Evolutionary conservation across 331 rosid species (phyloP), one percentile per base, ranked within the genome.

Genomic region (Telfairia occidentalis): DNA sequence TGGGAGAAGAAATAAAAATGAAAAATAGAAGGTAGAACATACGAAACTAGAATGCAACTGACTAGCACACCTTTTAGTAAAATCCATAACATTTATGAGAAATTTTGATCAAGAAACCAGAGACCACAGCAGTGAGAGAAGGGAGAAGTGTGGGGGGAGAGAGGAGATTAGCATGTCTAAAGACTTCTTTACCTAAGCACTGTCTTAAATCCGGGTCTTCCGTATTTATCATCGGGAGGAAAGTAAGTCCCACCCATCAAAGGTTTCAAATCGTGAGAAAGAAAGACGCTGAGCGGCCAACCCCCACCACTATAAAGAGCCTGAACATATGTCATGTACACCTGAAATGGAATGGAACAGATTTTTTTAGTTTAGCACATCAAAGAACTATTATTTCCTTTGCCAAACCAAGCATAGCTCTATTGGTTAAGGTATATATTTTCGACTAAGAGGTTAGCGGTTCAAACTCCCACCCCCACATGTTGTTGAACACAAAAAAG

Each of bases 221-320:
- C 96, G 55, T 78, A 88, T 82, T 87, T 91, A 81, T 94, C 98
- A 11, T 94, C 90, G 26, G 95, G 97, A 23, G 97, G 97, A 54
- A 94, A 94, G 82, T 94, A 94, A 52, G 98, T 94, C 75, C 98
- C 98, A n/a, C 97, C 98, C 95, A 94, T 88, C 76, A 94, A 84
- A 54, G 98, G 98, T 80, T 91, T 94, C 87, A 91, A 85, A 79
- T 94, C 97, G 35, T 96, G 96, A 15, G 97, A 89, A 81, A 94
- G 95, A 79, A 94, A 94, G 65, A 85, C 96, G 28, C 84, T 88
- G 54, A 94, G 86, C 5, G 98, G 98, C 97, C 98, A 94, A 82
- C 98, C 98, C 76, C 98, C 98, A 82, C 98, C 91, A 37, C 98
- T 97, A 58, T 89, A 89, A 85, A 91, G 82, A 81, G 98, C 97